Evolutionary conservation across 805 yeast genomes (phyloP).

Genomic region (Gaillardinia entomophila): DNA sequence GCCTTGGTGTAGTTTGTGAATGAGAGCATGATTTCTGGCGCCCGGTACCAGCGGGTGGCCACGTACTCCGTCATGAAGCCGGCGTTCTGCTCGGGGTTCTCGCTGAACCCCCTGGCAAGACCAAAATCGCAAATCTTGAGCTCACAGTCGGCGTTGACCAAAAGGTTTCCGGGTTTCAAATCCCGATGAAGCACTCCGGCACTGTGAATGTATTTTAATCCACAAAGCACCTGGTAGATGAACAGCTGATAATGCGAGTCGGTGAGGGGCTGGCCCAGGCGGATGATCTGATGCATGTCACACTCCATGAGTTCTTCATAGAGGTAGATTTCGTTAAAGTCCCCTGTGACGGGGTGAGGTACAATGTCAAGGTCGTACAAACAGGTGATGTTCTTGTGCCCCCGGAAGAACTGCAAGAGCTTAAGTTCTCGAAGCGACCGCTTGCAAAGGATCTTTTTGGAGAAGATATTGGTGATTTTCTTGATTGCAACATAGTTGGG

Average conservation of each 20-base stretch:
- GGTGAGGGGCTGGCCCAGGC: conserved; percentile 88
- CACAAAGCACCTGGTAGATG: conserved; percentile 86
- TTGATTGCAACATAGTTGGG: conserved; percentile 74
- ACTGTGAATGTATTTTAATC: conserved; percentile 81
- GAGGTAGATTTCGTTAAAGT: conserved; percentile 85
- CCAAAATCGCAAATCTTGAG: conserved; percentile 96
- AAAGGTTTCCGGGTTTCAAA: conserved; percentile 86
- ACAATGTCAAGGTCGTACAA: conserved; percentile 91
- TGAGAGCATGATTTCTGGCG: conserved; percentile 95
- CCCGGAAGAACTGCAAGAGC: conserved; percentile 85
- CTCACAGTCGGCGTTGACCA: conserved; percentile 95
- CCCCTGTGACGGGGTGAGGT: conserved; percentile 51
- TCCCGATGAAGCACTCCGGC: conserved; percentile 94
- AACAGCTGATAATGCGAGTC: conserved; percentile 95
- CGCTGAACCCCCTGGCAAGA: conserved; percentile 84
- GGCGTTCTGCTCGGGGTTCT: conserved; percentile 74
- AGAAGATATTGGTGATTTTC: conserved; percentile 90
- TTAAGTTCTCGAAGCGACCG: conserved; percentile 89
- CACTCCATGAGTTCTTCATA: conserved; percentile 98
- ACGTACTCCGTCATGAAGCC: conserved; percentile 98
- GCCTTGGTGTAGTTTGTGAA: conserved; percentile 95
- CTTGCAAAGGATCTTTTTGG: conserved; percentile 85
- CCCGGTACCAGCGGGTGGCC: conserved; percentile 98
- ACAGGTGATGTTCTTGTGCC: conserved; percentile 95
- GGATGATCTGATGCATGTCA: conserved; percentile 95